These are phyloP conservation scores for Aspergillus neoniger DNA, from an alignment of 2,329 filamentous ascomycete genomes.

Conservation along the genomic window DNA sequence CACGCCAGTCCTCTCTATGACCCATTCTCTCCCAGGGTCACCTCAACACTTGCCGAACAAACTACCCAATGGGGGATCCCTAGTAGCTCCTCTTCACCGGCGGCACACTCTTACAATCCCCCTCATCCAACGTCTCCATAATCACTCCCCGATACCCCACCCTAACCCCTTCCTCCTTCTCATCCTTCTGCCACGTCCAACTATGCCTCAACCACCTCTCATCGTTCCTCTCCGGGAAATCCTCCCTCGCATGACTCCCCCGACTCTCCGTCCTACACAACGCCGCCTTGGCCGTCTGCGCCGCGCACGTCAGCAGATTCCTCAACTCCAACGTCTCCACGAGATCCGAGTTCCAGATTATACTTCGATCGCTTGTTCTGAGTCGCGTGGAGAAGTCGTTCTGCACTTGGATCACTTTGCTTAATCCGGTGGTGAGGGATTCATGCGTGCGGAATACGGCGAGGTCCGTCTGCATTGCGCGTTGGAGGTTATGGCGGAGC, in stretches of 20 bases:
- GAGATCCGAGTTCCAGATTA: slow-evolving; percentile 99
- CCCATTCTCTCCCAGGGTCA: too few species aligned
- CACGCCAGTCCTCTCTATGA: too few species aligned
- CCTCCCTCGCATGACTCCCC: slow-evolving; percentile 95
- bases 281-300: slow-evolving; percentile 87
- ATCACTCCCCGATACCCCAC: slow-evolving; percentile 10
- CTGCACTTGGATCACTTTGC: not conserved
- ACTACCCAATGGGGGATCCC: not conserved
- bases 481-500: not conserved
- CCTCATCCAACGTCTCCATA: slow-evolving; percentile 10
- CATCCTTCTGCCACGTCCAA: slow-evolving; percentile 85
- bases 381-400: slow-evolving; percentile 41
- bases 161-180: not conserved
- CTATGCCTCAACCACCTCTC: slow-evolving; percentile 99
- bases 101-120: slow-evolving; percentile 11
- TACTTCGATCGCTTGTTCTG: slow-evolving; percentile 95
- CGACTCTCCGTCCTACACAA: slow-evolving; percentile 95
- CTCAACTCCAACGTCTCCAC: slow-evolving; percentile 94
- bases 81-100: slow-evolving; percentile 13
- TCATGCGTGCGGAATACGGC: slow-evolving; percentile 95
- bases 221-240: slow-evolving; percentile 93
- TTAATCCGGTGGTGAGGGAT: slow-evolving; percentile 65
- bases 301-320: slow-evolving; percentile 94
- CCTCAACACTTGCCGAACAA: too few species aligned
- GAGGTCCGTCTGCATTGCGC: slow-evolving; percentile 92